phyloP scores from a whole-genome alignment of 352 stramenopile species.

The Stephanocyclus meneghinianus region DNA sequence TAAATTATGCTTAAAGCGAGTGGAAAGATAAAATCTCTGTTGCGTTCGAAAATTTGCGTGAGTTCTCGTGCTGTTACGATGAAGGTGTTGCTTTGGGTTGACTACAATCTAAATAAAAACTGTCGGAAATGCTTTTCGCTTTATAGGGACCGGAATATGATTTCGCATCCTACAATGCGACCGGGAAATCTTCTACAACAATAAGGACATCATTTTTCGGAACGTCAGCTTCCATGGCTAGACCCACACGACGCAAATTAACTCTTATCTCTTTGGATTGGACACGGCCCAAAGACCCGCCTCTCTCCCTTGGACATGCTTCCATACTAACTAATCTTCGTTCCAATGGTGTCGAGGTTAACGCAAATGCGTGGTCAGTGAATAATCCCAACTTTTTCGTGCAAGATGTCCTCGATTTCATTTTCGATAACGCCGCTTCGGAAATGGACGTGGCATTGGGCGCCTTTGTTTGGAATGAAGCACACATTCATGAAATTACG shows the following conservation, averaged over 20 bases:
- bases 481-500: neutral
- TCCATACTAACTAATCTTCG: neutral
- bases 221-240: too few relatives aligned
- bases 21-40: too few relatives aligned
- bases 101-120: too few relatives aligned
- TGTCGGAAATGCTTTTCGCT: too few relatives aligned
- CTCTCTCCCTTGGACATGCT: constrained; percentile 1
- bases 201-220: too few relatives aligned
- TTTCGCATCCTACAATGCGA: too few relatives aligned
- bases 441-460: constrained; percentile 3
- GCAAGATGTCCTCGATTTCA: constrained; percentile 1
- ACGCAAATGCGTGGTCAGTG: constrained; percentile 1
- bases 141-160: too few relatives aligned
- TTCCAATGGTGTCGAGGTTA: neutral
- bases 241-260: neutral
- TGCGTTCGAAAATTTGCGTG: too few relatives aligned
- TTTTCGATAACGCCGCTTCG: neutral
- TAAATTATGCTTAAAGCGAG: too few relatives aligned
- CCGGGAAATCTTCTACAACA: too few relatives aligned
- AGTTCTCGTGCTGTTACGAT: too few relatives aligned
- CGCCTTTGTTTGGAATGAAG: neutral
- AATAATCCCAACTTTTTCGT: neutral
- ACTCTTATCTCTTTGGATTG: constrained; percentile 3
- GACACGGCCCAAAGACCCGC: neutral
- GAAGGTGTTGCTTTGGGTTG: too few relatives aligned